Conservation (phyloP, 2,329 filamentous ascomycete genomes). For the Dactylellina sp. region DNA sequence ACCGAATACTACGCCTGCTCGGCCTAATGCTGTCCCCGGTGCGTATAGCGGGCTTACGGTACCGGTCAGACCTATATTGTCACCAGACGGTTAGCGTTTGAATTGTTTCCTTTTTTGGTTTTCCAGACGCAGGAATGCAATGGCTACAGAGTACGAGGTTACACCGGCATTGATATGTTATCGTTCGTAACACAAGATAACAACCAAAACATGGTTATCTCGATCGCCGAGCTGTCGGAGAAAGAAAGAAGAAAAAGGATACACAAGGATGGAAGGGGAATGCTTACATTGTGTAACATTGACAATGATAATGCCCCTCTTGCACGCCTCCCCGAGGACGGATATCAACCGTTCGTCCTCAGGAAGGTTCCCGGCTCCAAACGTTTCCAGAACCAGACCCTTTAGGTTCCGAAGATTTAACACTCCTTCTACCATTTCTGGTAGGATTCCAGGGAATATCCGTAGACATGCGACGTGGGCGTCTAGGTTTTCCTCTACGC, state of each 20-base stretch:
- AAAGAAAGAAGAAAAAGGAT: slow-evolving; percentile 35
- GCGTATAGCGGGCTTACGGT: slow-evolving; percentile 83
- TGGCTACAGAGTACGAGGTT: no score
- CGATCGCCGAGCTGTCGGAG: slow-evolving; percentile 50
- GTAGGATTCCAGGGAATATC: slow-evolving; percentile 91
- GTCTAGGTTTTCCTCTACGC: slow-evolving; percentile 80
- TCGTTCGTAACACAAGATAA: slow-evolving; percentile 63
- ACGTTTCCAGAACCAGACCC: slow-evolving; percentile 88
- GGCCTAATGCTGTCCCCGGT: slow-evolving; percentile 79
- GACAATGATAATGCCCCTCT: slow-evolving; percentile 84
- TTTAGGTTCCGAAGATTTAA: slow-evolving; percentile 79
- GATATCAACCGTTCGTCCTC: slow-evolving; percentile 83
- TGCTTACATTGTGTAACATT: slow-evolving; percentile 88
- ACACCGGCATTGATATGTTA: no score
- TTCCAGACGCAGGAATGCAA: background rate
- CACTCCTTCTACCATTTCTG: slow-evolving; percentile 91
- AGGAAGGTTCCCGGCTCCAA: slow-evolving; percentile 91
- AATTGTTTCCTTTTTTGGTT: background rate
- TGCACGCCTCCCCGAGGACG: slow-evolving; percentile 80
- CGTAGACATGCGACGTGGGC: slow-evolving; percentile 88
- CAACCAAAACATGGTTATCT: slow-evolving; percentile 9
- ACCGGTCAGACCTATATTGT: slow-evolving; percentile 69
- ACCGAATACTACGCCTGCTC: slow-evolving; percentile 87
- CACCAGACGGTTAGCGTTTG: slow-evolving; percentile 1
- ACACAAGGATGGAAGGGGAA: slow-evolving; percentile 55